phyloP scores from a whole-genome alignment of 2,329 filamentous ascomycete species.

The Nemania abortiva region DNA sequence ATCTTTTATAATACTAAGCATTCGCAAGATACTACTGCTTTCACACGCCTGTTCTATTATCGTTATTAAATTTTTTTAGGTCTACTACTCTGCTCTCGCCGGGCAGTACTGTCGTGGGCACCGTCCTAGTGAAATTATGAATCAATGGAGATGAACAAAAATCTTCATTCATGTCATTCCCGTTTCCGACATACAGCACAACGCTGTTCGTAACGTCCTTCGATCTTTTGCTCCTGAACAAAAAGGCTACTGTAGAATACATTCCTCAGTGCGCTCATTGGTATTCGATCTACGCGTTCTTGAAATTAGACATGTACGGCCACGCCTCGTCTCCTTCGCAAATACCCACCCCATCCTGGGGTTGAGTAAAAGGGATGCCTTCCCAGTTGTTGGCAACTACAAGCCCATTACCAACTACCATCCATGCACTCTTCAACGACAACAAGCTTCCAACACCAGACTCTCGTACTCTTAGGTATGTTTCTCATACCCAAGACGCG shows the following conservation, averaged over 20 bases:
- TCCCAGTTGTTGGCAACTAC: neutral
- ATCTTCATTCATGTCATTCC: slow-evolving; percentile 19
- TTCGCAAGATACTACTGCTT: no score
- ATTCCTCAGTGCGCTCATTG: slow-evolving; percentile 12
- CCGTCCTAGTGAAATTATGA: neutral
- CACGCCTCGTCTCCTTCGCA: neutral
- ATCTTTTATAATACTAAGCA: no score
- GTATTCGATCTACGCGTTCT: slow-evolving; percentile 23
- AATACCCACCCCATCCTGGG: neutral
- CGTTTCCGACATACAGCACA: neutral
- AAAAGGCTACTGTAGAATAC: slow-evolving; percentile 19
- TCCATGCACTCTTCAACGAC: neutral
- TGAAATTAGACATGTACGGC: slow-evolving; percentile 22
- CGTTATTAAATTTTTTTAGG: no score
- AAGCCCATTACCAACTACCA: slow-evolving; percentile 1
- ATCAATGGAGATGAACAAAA: neutral
- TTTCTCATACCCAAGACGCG: slow-evolving; percentile 24
- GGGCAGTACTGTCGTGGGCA: neutral
- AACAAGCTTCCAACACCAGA: neutral
- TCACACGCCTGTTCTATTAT: no score
- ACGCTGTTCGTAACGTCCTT: slow-evolving; percentile 12
- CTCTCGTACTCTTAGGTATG: slow-evolving; percentile 16
- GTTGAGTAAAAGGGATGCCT: neutral
- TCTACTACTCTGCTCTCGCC: neutral
- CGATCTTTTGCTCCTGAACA: slow-evolving; percentile 5